These are phyloP conservation scores for Yarrowia galli DNA, from an alignment of 1,139 yeast species.

Conservation along the genomic window DNA sequence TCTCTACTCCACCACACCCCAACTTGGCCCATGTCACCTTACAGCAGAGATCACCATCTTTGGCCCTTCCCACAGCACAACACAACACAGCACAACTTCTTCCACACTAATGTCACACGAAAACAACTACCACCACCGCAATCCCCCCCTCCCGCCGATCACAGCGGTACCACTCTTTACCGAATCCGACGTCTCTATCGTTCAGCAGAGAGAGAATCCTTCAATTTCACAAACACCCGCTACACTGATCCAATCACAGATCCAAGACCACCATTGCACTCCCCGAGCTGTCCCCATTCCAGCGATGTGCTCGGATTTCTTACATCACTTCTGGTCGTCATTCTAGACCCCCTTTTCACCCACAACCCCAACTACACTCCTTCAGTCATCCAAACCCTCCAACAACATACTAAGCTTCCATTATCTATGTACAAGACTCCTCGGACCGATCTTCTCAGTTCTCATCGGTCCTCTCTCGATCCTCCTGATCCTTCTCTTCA, in stretches of 20 bases:
- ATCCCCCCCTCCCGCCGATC: background rate
- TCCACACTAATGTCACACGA: background rate
- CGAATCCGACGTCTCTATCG: background rate
- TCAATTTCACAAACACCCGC: no score
- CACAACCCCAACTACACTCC: background rate
- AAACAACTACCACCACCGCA: background rate
- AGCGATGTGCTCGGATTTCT: background rate
- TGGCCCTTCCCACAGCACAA: no score
- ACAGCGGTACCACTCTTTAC: background rate
- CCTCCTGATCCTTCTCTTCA: background rate
- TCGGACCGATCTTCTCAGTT: background rate
- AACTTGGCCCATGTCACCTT: no score
- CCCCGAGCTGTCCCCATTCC: background rate
- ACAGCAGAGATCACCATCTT: no score
- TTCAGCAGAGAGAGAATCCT: no score
- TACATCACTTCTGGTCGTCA: background rate
- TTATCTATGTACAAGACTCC: constrained; percentile 24
- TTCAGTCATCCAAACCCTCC: no score
- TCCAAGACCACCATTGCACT: background rate
- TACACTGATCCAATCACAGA: background rate
- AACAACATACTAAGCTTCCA: background rate
- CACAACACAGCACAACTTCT: background rate
- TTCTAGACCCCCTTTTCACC: background rate
- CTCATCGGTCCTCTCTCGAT: no score
- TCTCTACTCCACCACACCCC: no score